Percentiles rank a stretch among this genome's conserved stretches.
These are phyloP conservation scores for Blastobotrys serpentis DNA, from an alignment of 1,139 yeast genomes.

Conservation along the genomic window DNA sequence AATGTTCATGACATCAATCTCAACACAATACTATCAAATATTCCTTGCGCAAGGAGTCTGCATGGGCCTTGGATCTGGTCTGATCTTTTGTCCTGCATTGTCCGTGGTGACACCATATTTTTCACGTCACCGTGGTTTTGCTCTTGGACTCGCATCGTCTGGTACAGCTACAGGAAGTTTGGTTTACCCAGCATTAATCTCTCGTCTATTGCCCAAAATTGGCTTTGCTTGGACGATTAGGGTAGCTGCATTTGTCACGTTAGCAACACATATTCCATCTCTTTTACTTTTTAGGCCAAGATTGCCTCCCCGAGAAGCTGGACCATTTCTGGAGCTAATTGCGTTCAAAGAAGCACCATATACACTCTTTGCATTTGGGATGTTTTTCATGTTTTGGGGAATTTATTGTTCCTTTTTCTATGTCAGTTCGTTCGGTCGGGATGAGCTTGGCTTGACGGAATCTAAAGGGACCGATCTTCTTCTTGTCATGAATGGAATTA, in stretches of 20 bases:
- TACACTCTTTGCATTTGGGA: conserved; percentile 28
- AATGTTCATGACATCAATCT: conserved; percentile 52
- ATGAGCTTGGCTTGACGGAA: conserved; percentile 25
- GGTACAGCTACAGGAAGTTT: conserved; percentile 12
- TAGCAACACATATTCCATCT: conserved; percentile 28
- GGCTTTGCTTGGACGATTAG: conserved; percentile 10
- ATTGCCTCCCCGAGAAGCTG: conserved; percentile 21
- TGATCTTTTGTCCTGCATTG: conserved; percentile 10
- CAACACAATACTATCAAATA: conserved; percentile 52
- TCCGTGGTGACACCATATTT: conserved; percentile 12
- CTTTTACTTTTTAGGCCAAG: conserved; percentile 34
- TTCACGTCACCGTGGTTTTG: conserved; percentile 6
- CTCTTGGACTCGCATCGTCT: conserved; percentile 9
- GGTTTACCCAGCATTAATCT: conserved; percentile 10
- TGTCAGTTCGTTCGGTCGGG: conserved; percentile 36
- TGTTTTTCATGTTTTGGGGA: conserved; percentile 36
- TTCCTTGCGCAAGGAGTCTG: conserved; percentile 37
- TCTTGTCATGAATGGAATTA: conserved; percentile 51
- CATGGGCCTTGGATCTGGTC: conserved; percentile 12
- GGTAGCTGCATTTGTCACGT: conserved; percentile 31
- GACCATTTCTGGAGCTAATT: conserved; percentile 19
- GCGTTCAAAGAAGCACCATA: conserved; percentile 26
- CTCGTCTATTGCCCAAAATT: conserved; percentile 3
- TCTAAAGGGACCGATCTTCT: conserved; percentile 35
- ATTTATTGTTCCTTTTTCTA: conserved; percentile 42